Conservation (phyloP, 1,139 yeast genomes). For the Kurtzmaniella quercitrusa region DNA sequence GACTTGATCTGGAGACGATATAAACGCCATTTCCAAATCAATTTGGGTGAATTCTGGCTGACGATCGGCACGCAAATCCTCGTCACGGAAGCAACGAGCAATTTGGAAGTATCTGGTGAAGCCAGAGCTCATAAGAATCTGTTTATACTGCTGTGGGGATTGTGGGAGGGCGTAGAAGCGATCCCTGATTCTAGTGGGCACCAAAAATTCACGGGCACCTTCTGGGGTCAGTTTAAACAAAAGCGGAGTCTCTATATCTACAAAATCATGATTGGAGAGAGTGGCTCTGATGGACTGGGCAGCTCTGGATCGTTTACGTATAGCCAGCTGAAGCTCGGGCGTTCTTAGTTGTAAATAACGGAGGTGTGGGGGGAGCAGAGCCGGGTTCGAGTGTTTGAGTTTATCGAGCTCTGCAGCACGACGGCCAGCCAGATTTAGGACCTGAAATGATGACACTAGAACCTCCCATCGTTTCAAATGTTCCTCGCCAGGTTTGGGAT, state of each 20-base stretch:
- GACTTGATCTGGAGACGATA: slow-evolving; percentile 62
- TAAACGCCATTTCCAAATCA: slow-evolving; percentile 90
- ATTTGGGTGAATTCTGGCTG: slow-evolving; percentile 98
- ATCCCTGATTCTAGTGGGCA: slow-evolving; percentile 70
- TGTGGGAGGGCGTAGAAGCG: slow-evolving; percentile 89
- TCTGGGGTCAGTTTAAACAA: slow-evolving; percentile 95
- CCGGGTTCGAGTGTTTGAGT: slow-evolving; percentile 45
- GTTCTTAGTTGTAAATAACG: slow-evolving; percentile 77
- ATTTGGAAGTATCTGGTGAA: slow-evolving; percentile 81
- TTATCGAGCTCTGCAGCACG: slow-evolving; percentile 71
- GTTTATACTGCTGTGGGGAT: slow-evolving; percentile 97
- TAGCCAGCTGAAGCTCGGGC: slow-evolving; percentile 52
- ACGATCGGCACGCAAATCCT: slow-evolving; percentile 88
- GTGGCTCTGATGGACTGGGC: slow-evolving; percentile 51
- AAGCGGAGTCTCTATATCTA: slow-evolving; percentile 89
- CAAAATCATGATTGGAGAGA: slow-evolving; percentile 50
- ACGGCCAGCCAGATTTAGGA: slow-evolving; percentile 62
- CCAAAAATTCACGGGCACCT: slow-evolving; percentile 94
- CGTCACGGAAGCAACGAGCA: slow-evolving; percentile 94
- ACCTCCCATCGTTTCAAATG: slow-evolving; percentile 49
- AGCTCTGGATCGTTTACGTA: slow-evolving; percentile 59
- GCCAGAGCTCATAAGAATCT: slow-evolving; percentile 91
- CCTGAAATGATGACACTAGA: slow-evolving; percentile 44
- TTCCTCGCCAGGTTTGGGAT: slow-evolving; percentile 18
- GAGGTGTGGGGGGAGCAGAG: slow-evolving; percentile 69